Conservation (phyloP, 2,329 filamentous ascomycete species). For the Calonectria naviculata region DNA sequence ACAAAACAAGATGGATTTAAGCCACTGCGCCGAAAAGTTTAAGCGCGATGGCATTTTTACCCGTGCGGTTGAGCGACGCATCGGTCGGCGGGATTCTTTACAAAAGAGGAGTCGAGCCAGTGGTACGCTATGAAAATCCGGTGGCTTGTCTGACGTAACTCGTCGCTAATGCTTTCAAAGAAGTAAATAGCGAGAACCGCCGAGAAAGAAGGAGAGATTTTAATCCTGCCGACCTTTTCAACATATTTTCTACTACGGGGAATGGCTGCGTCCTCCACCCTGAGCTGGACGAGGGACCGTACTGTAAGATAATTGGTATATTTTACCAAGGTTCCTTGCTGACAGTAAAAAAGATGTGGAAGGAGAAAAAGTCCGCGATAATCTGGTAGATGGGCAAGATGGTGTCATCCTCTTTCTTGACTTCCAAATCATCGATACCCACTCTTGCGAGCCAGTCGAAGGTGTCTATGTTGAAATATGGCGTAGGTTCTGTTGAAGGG, state of each 20-base stretch:
- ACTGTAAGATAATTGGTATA: background rate
- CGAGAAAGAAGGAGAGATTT: background rate
- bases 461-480: constrained; percentile 21
- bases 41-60: constrained; percentile 5
- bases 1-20: constrained; percentile 14
- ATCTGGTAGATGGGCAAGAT: constrained; percentile 1
- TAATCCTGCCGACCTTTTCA: background rate
- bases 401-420: constrained; percentile 11
- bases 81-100: background rate
- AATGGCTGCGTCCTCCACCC: constrained; percentile 20
- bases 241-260: background rate
- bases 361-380: constrained; percentile 3
- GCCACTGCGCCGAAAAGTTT: constrained; percentile 19
- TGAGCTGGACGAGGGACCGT: constrained; percentile 15
- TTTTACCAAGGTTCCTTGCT: background rate
- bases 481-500: background rate
- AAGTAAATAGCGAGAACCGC: background rate
- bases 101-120: background rate
- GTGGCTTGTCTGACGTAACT: background rate
- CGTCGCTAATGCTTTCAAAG: background rate
- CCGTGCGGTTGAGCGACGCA: constrained; percentile 14
- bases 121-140: background rate
- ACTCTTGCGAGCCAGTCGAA: constrained; percentile 9
- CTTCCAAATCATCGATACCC: constrained; percentile 14
- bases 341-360: background rate